Evolutionary conservation across 2,329 filamentous ascomycete species (phyloP).

Genomic region (Penicillium paneum): DNA sequence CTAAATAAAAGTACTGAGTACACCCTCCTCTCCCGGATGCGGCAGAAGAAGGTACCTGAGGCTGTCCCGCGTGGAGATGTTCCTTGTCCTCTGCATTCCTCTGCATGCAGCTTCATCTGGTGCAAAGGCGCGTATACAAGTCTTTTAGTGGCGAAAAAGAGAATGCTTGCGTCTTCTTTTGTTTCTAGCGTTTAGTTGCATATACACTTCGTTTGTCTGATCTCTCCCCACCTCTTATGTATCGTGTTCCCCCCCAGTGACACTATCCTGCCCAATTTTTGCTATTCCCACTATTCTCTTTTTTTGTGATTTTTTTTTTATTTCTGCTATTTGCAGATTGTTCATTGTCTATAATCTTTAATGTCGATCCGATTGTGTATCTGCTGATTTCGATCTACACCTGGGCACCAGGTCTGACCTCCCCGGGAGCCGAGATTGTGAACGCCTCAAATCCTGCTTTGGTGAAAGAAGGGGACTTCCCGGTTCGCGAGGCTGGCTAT

Average conservation of each 20-base stretch:
- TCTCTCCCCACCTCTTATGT: slow-evolving; percentile 20
- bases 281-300: slow-evolving; percentile 5
- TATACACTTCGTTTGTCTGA: slow-evolving; percentile 11
- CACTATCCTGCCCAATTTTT: slow-evolving; percentile 2
- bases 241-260: slow-evolving; percentile 15
- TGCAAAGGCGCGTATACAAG: background rate
- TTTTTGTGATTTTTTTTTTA: slow-evolving; percentile 3
- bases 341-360: slow-evolving; percentile 10
- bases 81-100: slow-evolving; percentile 4
- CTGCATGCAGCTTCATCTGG: slow-evolving; percentile 7
- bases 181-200: slow-evolving; percentile 10
- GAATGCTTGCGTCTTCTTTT: slow-evolving; percentile 21
- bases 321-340: slow-evolving; percentile 2
- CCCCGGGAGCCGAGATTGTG: background rate
- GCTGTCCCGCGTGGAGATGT: background rate
- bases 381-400: background rate
- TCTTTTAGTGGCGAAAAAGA: slow-evolving; percentile 21
- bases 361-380: slow-evolving; percentile 2
- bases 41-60: slow-evolving; percentile 1
- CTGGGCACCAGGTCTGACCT: background rate
- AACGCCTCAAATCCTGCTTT: slow-evolving; percentile 5
- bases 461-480: background rate
- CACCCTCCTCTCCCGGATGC: slow-evolving; percentile 12
- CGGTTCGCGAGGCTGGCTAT: background rate
- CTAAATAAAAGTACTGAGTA: background rate